Percentiles rank a stretch among this genome's conserved stretches.
Evolutionary conservation across 768 basidiomycete genomes (phyloP).

Genomic region (Arthromyces matolae): DNA sequence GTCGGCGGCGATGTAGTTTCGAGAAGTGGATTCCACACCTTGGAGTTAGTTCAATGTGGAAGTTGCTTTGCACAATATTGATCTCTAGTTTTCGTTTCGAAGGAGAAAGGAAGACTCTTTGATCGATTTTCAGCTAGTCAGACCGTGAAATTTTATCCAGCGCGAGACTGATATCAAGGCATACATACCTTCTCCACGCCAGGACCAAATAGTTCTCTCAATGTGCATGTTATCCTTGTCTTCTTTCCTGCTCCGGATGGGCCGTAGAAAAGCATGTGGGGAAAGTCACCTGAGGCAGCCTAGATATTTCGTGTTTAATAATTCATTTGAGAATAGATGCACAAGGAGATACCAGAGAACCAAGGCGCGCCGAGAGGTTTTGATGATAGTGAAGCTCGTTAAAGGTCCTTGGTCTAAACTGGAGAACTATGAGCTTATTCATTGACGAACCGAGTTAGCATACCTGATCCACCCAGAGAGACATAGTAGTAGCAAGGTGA

Average conservation of each 20-base stretch:
- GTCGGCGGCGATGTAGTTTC: too few species aligned
- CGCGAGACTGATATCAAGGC: too few species aligned
- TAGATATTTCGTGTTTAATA: constrained; percentile 23
- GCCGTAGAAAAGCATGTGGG: constrained; percentile 96
- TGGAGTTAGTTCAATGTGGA: constrained; percentile 95
- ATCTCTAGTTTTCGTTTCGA: constrained; percentile 93
- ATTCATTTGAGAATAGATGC: background rate
- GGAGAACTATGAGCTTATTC: background rate
- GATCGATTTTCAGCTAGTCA: constrained; percentile 92
- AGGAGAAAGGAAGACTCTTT: constrained; percentile 91
- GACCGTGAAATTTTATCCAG: too few species aligned
- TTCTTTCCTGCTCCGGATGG: constrained; percentile 98
- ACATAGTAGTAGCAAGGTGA: constrained; percentile 36
- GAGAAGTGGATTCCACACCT: constrained; percentile 49
- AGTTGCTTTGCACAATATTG: constrained; percentile 97
- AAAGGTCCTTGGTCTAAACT: constrained; percentile 85
- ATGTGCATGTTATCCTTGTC: constrained; percentile 87
- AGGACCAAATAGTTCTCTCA: constrained; percentile 84
- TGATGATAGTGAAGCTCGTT: constrained; percentile 87
- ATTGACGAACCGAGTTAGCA: background rate
- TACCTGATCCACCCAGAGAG: constrained; percentile 69
- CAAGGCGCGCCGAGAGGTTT: constrained; percentile 73
- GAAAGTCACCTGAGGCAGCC: constrained; percentile 92
- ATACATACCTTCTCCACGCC: constrained; percentile 89
- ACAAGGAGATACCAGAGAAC: constrained; percentile 65